Conservation (phyloP, 257 asterid genomes). For the Paulownia fortunei region DNA sequence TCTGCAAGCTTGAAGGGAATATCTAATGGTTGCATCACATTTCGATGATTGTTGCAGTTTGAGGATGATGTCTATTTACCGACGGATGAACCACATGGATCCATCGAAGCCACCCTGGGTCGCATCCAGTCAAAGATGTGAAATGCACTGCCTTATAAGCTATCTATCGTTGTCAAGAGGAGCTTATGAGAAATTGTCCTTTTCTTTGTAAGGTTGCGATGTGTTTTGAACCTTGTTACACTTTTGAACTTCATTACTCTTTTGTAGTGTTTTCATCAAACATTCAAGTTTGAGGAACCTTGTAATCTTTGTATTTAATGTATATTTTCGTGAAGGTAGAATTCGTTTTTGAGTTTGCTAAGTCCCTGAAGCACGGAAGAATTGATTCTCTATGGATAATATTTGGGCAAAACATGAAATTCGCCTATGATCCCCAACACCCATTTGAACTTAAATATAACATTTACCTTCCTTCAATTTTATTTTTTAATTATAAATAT, state of each 20-base stretch:
- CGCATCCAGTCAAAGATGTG: conserved; percentile 82
- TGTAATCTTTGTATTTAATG: background rate
- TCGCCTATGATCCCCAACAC: too few species aligned
- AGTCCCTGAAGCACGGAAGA: background rate
- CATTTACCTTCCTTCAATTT: too few species aligned
- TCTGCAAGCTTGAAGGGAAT: background rate
- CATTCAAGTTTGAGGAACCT: background rate
- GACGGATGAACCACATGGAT: conserved; percentile 94
- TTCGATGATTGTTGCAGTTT: conserved; percentile 57
- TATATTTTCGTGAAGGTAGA: background rate
- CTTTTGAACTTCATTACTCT: too few species aligned
- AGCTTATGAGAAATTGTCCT: conserved; percentile 15
- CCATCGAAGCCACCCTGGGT: conserved; percentile 86
- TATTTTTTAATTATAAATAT: too few species aligned
- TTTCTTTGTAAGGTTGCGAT: background rate
- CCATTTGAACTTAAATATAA: too few species aligned
- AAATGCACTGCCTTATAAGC: conserved; percentile 17
- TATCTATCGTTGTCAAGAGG: background rate
- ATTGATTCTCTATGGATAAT: too few species aligned
- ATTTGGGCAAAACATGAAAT: too few species aligned
- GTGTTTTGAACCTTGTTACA: conserved; percentile 11
- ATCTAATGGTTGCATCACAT: conserved; percentile 9
- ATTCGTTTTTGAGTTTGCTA: background rate
- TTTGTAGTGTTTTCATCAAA: background rate
- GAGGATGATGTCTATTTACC: conserved; percentile 90